These are phyloP conservation scores for Fusarium protoensiforme DNA, from an alignment of 2,329 filamentous ascomycete species.

Conservation along the genomic window DNA sequence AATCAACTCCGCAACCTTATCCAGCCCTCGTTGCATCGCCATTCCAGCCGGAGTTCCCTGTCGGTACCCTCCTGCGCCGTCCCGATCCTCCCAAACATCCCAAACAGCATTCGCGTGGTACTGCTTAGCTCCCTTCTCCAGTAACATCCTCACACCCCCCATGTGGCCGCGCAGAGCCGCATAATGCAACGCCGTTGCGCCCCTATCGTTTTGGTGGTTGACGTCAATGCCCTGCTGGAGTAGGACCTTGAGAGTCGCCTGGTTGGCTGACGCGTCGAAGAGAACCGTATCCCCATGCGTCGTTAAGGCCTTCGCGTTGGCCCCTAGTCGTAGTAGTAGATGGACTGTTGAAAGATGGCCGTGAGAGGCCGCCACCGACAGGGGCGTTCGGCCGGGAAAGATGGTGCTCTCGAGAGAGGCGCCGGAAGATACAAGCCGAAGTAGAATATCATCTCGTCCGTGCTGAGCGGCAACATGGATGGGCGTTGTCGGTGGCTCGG, in stretches of 20 bases:
- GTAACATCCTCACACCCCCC: constrained; percentile 33
- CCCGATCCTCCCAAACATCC: constrained; percentile 43
- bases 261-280: constrained; percentile 41
- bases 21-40: constrained; percentile 40
- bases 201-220: constrained; percentile 42
- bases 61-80: constrained; percentile 37
- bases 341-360: constrained; percentile 42
- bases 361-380: constrained; percentile 40
- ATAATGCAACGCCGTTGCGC: constrained; percentile 44
- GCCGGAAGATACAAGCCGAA: constrained; percentile 39
- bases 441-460: constrained; percentile 40
- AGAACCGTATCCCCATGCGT: constrained; percentile 42
- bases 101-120: constrained; percentile 43
- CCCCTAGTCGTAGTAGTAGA: constrained; percentile 40
- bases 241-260: constrained; percentile 40
- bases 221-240: constrained; percentile 41
- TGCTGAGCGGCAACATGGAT: constrained; percentile 43
- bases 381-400: constrained; percentile 41
- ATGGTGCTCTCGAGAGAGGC: constrained; percentile 42
- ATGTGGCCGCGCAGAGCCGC: constrained; percentile 42
- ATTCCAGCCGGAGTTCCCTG: constrained; percentile 44
- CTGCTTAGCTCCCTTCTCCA: constrained; percentile 42
- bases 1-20: constrained; percentile 43
- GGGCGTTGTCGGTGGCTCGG: constrained; percentile 41
- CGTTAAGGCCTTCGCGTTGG: constrained; percentile 38